Evolutionary conservation across 306 rosid genomes (phyloP).

Genomic region (Vigna hirtella): DNA sequence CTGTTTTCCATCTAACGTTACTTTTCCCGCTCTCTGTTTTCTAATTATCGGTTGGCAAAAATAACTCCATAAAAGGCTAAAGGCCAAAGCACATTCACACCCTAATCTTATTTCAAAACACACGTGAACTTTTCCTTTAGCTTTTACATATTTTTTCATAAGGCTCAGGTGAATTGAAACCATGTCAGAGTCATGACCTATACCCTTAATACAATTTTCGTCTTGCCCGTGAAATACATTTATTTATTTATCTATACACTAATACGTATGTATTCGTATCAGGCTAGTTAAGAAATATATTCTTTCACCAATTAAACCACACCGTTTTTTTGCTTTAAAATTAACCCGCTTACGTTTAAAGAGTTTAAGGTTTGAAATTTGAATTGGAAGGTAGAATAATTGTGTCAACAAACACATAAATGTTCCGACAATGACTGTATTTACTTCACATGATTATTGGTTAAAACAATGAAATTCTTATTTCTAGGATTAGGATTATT

Average conservation of each 20-base stretch:
- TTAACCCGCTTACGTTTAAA: neutral
- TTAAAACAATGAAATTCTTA: too few relatives aligned
- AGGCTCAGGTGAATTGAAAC: neutral
- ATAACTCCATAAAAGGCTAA: neutral
- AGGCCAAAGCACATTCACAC: neutral
- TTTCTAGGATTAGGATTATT: too few relatives aligned
- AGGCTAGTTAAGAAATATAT: neutral
- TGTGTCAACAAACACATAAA: neutral
- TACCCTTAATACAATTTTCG: constrained; percentile 4
- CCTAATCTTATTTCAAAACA: neutral
- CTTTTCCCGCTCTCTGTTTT: constrained; percentile 41
- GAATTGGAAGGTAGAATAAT: neutral
- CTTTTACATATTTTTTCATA: neutral
- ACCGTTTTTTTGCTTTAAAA: neutral
- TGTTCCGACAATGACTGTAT: constrained; percentile 13
- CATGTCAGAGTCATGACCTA: neutral
- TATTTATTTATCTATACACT: neutral
- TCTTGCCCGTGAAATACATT: neutral
- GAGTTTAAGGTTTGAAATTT: constrained; percentile 32
- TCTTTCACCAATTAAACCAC: neutral
- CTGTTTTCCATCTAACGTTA: neutral
- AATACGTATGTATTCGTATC: too few relatives aligned
- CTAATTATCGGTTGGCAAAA: neutral
- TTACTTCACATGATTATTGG: too few relatives aligned
- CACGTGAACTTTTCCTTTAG: neutral